Conservation (phyloP, 2,329 filamentous ascomycete genomes). For the Curvularia lunata region DNA sequence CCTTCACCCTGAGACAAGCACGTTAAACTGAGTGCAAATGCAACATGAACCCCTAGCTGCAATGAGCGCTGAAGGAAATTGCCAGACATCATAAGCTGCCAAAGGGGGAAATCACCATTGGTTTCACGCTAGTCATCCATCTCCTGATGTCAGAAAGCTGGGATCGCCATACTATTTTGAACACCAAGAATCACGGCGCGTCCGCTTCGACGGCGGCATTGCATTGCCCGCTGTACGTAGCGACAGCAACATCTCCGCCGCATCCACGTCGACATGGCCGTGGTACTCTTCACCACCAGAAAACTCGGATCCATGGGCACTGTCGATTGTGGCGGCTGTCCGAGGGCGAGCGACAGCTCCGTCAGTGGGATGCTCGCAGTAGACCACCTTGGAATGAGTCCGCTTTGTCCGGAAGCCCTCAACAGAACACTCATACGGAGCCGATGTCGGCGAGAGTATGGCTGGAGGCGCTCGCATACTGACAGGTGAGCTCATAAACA, state of each 20-base stretch:
- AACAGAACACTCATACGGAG: conserved; percentile 16
- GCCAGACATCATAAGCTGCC: conserved; percentile 11
- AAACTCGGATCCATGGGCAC: conserved; percentile 6
- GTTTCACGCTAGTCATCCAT: conserved; percentile 5
- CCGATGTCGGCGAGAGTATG: conserved; percentile 22
- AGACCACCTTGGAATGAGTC: conserved; percentile 34
- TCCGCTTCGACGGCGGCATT: conserved; percentile 37
- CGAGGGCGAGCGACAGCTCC: conserved; percentile 12
- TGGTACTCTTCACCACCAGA: conserved; percentile 12
- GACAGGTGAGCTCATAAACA: conserved; percentile 20
- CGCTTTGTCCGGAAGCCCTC: conserved; percentile 34
- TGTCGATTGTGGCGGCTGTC: conserved; percentile 13
- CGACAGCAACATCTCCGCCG: conserved; percentile 46
- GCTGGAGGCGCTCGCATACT: conserved; percentile 7
- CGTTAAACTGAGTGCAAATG: conserved; percentile 10
- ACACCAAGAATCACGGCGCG: conserved; percentile 36
- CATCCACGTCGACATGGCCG: conserved; percentile 38
- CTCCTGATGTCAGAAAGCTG: not conserved
- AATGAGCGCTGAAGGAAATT: conserved; percentile 20
- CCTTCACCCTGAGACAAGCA: conserved; percentile 11
- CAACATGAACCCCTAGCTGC: conserved; percentile 22
- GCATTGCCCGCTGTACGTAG: conserved; percentile 34
- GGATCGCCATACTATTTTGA: conserved; percentile 13
- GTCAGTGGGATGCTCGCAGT: conserved; percentile 6
- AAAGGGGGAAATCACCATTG: conserved; percentile 16